Evolutionary conservation across 129 eudicot species (phyloP), one percentile per base, ranked within the genome.

Genomic region (Escallonia herrerae): DNA sequence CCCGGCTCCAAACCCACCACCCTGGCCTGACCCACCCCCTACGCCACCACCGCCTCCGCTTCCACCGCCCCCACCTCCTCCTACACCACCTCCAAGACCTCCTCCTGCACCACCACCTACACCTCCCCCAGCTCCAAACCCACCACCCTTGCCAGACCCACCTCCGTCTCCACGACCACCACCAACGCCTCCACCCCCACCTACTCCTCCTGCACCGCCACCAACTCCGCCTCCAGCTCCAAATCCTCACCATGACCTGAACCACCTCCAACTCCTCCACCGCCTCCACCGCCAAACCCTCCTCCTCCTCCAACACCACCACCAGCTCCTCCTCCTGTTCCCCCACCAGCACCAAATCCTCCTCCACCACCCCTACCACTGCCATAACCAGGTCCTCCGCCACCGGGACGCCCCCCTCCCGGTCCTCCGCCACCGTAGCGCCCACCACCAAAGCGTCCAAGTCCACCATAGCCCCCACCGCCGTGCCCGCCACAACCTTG

Each of bases 211-310:
- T 4, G 56, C 65, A 8, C 77, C 70, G 46, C 45, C 56, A 9
- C 77, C 65, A 13, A 71, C 77, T 38, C 64, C 70, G n/a, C 56
- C 49, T 48, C 77, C 60, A 47, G 70, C 74, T 6, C 65, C 69
- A 58, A 69, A 73, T 13, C 66, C 79, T 39, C 10, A 15, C 77
- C 77, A 33, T 40, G 49, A 2, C 77, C 63, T 8, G 66, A 71
- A 3, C 77, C 58, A 2, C 53, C 52, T 10, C 77, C 60, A 4
- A 7, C 14, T n/a, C 72, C 72, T 13, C 72, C 72, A n/a, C n/a
- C n/a, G n/a, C n/a, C n/a, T n/a, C n/a, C n/a, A 13, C 58, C 56
- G 3, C 70, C 63, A 2, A 60, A 58, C 5, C 74, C 64, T 3
- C 51, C 62, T 38, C 70, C 70, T n/a, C 0, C 43, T 5, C 72